These are phyloP conservation scores for Botrytis hyacinthi DNA, from an alignment of 2,329 filamentous ascomycete genomes.

Conservation along the genomic window DNA sequence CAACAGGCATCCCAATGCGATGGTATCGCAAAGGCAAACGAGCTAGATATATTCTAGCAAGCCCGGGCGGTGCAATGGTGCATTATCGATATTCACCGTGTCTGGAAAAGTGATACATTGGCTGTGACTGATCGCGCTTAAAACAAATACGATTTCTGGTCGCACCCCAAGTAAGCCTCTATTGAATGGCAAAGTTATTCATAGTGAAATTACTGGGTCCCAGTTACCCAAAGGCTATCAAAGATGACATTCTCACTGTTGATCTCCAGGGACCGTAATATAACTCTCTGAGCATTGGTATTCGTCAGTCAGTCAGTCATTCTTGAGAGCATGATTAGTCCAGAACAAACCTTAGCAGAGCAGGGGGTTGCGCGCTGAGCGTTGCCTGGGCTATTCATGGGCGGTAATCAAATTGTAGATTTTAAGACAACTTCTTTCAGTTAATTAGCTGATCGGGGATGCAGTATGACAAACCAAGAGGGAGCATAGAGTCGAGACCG, in stretches of 20 bases:
- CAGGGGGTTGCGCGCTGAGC: background rate
- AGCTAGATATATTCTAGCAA: background rate
- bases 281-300: background rate
- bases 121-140: background rate
- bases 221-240: background rate
- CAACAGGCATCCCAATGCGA: background rate
- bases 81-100: background rate
- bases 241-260: background rate
- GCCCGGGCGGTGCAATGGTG: background rate
- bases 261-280: background rate
- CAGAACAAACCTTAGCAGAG: background rate
- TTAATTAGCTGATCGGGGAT: background rate
- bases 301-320: background rate
- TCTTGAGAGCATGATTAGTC: slow-evolving; percentile 9
- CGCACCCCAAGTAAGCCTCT: background rate
- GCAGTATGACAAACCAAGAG: background rate
- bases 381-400: background rate
- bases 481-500: background rate
- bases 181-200: background rate
- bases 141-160: background rate
- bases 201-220: background rate
- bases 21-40: background rate
- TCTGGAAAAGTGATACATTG: background rate
- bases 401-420: background rate
- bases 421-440: background rate